A percentile compares a stretch with the other conserved stretches of the same genome.
phyloP scores from a whole-genome alignment of 1,139 yeast species.

The Saccharomycopsis crataegensis region DNA sequence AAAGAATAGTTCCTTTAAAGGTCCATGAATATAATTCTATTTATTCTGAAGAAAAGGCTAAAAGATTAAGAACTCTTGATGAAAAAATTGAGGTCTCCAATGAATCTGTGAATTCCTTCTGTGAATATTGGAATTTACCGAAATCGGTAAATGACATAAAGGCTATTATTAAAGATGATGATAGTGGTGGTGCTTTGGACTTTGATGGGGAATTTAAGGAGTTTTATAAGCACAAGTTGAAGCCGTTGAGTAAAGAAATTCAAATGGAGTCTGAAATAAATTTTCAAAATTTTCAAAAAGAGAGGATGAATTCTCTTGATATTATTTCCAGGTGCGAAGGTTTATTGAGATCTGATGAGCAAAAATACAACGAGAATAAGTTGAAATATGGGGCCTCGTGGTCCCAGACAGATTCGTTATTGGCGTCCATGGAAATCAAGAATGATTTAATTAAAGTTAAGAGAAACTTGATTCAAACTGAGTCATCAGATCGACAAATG shows the following conservation, averaged over 20 bases:
- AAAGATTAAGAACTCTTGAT: slow-evolving; percentile 61
- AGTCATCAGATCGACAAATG: slow-evolving; percentile 56
- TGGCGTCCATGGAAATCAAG: slow-evolving; percentile 30
- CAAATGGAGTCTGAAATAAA: slow-evolving; percentile 23
- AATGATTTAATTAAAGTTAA: slow-evolving; percentile 53
- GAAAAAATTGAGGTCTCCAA: slow-evolving; percentile 75
- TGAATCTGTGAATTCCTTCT: slow-evolving; percentile 67
- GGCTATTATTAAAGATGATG: slow-evolving; percentile 11
- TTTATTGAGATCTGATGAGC: slow-evolving; percentile 31
- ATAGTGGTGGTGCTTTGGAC: slow-evolving; percentile 17
- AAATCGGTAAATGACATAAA: slow-evolving; percentile 52
- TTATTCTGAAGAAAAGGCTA: slow-evolving; percentile 87
- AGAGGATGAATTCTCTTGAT: slow-evolving; percentile 37
- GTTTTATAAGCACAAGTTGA: slow-evolving; percentile 23
- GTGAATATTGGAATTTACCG: slow-evolving; percentile 77
- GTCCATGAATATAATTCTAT: slow-evolving; percentile 82
- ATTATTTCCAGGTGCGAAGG: slow-evolving; percentile 36
- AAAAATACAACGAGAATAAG: slow-evolving; percentile 28
- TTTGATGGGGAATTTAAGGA: slow-evolving; percentile 20
- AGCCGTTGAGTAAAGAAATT: slow-evolving; percentile 22
- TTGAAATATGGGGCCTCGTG: slow-evolving; percentile 31
- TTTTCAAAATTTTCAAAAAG: slow-evolving; percentile 22
- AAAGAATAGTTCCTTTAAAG: slow-evolving; percentile 74
- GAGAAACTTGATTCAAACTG: slow-evolving; percentile 61
- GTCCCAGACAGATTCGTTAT: slow-evolving; percentile 33